Evolutionary conservation across 176 grass and related monocot species (phyloP), one percentile per base, ranked within the genome.

Genomic region (Saccharum officinarum): DNA sequence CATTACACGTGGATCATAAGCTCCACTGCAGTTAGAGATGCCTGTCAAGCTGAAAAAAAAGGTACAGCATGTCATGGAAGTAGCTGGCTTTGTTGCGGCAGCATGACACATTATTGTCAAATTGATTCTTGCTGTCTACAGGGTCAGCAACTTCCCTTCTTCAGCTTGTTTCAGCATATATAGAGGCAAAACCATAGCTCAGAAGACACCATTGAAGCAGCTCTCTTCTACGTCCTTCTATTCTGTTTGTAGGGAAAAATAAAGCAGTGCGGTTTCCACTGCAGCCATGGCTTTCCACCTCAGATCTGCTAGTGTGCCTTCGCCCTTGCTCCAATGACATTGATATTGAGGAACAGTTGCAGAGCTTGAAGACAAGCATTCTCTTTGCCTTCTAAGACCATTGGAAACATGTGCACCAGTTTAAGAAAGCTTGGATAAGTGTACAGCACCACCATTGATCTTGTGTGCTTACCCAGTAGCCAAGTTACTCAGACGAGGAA

Each of bases 211-310:
- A 18, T 68, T 34, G 31, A 18, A 45, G 44, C 44, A 68, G 34
- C 16, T 39, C 34, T 30, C 26, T 30, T 64, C 25, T 64, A 28
- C 4, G 25, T 7, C 33, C 39, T 76, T n/a, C n/a, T 28, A 28
- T 11, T 61, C 52, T 69, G 30, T 71, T 31, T 44, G 23, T 31
- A 67, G 18, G 28, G 41, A 37, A 40, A 68, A 26, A 30, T 1
- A 85, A 77, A 49, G 8, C 30, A 72, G 8, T 31, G 7, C 0
- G 18, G 34, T 10, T 69, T 69, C 47, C 60, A 31, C 65, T 86
- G 13, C 22, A 70, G 5, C 42, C 30, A 88, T 93, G 91, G 91
- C 82, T 78, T 85, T 25, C 86, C 92, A 88, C 38, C 20, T 71
- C 2, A 85, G 83, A 78, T 89, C 86, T 20, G 28, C 45, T 1